Evolutionary conservation across 306 rosid species (phyloP), one percentile per base, ranked within the genome.

Genomic region (Quercus variabilis): DNA sequence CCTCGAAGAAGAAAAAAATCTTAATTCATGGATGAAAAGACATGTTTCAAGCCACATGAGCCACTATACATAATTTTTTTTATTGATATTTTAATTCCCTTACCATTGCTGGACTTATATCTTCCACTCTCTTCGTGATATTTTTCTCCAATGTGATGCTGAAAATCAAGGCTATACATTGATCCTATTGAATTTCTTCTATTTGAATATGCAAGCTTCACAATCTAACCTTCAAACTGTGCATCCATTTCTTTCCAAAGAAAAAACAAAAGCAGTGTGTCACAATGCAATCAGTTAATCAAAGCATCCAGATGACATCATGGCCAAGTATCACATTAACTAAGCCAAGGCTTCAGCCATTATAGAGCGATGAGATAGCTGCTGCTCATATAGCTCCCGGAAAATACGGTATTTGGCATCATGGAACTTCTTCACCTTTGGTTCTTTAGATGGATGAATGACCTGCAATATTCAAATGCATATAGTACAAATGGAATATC

Each of bases 371-470:
- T 86, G 71, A 11, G 94, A 90, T 74, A 90, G 92, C 81, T 91
- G 99, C 85, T 84, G 94, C 79, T 89, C 88, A 69, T 95, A 95
- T 70, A 95, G 98, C 82, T 84, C 85, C 20, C 87, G 94, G 72
- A 90, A 92, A 65, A 95, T 89, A 73, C 84, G 87, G 85, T 92
- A 92, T 83, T 95, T 92, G 55, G 92, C 91, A 28, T 92, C 93
- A 74, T 92, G 99, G 91, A 89, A 95, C 79, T 83, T 88, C 85
- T 85, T 92, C 83, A 95, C 97, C 90, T 85, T 92, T 8, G 94
- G 94, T 80, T 95, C 93, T 72, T 79, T 73, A n/a, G 96, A 92
- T 65, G 97, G 98, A 86, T 87, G 83, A 81, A 92, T 82, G 76
- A 92, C 98, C 98, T 95, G 87, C 80, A 73, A 83, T 49, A 54